Evolutionary conservation across 2,329 filamentous ascomycete genomes (phyloP), one percentile per base, ranked within the genome.

Genomic region (Beauveria sp.): DNA sequence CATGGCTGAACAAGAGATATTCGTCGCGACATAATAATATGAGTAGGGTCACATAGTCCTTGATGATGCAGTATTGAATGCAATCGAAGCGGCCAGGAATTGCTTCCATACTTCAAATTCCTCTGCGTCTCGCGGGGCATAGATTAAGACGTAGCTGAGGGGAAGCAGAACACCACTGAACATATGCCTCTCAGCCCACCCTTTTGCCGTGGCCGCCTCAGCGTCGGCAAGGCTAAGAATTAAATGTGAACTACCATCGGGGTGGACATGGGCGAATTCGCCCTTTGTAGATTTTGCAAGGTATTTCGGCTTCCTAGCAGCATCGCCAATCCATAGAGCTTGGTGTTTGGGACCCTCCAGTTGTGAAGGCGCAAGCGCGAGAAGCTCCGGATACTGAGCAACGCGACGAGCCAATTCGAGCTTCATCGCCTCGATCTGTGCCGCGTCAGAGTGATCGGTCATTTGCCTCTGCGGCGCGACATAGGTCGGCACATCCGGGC

Each of bases 131-230:
- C 76, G 65, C 46, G 75, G 76, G 49, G 75, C 75, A 30, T 78
- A 79, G 0, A 78, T 47, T 50, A 79, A 54, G 34, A 78, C 67
- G 58, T 75, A 78, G 0, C 69, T 69, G 66, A 70, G 71, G 1
- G 75, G 74, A 47, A 74, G 5, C 3, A 42, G 3, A 18, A 49
- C 28, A 14, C 61, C 61, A 1, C 63, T 46, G 2, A 78, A 66
- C 54, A 63, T 64, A 54, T 78, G 76, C 4, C 76, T 66, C 67
- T 77, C 72, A 20, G 70, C 76, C 76, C 77, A 79, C 0, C 75
- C 74, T 47, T 65, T 68, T 5, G 60, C 66, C 51, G 77, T 70
- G 2, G 70, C 70, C 47, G 66, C 65, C 52, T 70, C 69, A 2
- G 74, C 75, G 58, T 79, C 77, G 1, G 65, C 67, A 5, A 75